phyloP scores from a whole-genome alignment of 306 rosid genomes.

The Hippophae gyantsensis region DNA sequence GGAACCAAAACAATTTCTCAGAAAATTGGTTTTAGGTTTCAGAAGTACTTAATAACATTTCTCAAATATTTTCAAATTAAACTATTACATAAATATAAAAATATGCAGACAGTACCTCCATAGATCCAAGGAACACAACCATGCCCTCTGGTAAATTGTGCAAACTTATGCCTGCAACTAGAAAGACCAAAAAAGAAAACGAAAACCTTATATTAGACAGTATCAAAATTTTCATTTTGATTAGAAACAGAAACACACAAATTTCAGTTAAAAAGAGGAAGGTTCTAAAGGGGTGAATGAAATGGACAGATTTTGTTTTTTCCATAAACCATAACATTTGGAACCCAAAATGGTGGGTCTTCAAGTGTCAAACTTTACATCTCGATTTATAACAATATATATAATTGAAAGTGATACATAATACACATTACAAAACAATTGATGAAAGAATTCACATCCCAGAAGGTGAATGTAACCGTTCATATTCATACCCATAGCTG shows the following conservation, averaged over 20 bases:
- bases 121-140: slow-evolving; percentile 98
- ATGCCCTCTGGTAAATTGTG: slow-evolving; percentile 99
- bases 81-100: slow-evolving; percentile 6
- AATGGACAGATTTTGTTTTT: too few relatives aligned
- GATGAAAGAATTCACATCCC: slow-evolving; percentile 5
- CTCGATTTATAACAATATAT: too few relatives aligned
- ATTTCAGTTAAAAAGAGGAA: too few relatives aligned
- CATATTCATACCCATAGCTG: slow-evolving; percentile 70
- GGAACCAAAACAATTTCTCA: too few relatives aligned
- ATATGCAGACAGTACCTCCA: slow-evolving; percentile 48
- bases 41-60: too few relatives aligned
- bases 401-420: too few relatives aligned
- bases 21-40: too few relatives aligned
- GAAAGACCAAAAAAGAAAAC: neutral
- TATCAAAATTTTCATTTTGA: neutral
- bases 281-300: too few relatives aligned
- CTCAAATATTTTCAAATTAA: neutral
- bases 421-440: too few relatives aligned
- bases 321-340: too few relatives aligned
- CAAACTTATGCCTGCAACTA: slow-evolving; percentile 80
- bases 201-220: neutral
- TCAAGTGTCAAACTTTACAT: too few relatives aligned
- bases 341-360: too few relatives aligned
- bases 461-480: slow-evolving; percentile 15
- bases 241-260: neutral